A percentile compares a stretch with the other conserved stretches of the same genome.
Evolutionary conservation across 495 filamentous ascomycete species (phyloP).

Genomic region (Delitschia confertaspora): DNA sequence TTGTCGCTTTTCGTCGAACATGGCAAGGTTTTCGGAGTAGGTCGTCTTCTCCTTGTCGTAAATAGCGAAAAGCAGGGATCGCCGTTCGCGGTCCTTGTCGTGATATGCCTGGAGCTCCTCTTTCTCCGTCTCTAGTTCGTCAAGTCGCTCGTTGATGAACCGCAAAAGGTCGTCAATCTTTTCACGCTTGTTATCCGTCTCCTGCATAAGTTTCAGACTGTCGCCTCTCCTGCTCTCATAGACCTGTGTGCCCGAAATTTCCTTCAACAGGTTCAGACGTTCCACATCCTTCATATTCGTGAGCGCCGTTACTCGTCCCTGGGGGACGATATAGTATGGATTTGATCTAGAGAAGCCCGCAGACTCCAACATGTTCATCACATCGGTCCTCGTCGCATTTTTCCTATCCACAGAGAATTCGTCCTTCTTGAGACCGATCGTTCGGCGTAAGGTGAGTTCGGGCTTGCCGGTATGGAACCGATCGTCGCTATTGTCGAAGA

Average conservation of each 20-base stretch:
- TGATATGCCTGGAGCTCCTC: slow-evolving; percentile 87
- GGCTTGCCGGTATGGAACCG: slow-evolving; percentile 90
- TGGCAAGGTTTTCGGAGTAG: slow-evolving; percentile 65
- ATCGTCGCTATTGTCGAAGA: slow-evolving; percentile 96
- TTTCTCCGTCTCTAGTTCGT: slow-evolving; percentile 92
- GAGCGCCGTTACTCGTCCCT: slow-evolving; percentile 88
- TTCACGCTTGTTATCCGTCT: slow-evolving; percentile 84
- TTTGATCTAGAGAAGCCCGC: slow-evolving; percentile 96
- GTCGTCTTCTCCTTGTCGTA: slow-evolving; percentile 80
- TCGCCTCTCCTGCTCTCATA: slow-evolving; percentile 88
- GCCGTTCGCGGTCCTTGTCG: slow-evolving; percentile 85
- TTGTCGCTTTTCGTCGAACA: slow-evolving; percentile 71
- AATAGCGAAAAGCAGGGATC: slow-evolving; percentile 90
- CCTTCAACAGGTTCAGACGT: slow-evolving; percentile 80
- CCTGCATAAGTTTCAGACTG: slow-evolving; percentile 91
- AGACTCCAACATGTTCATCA: slow-evolving; percentile 90
- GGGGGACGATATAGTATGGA: slow-evolving; percentile 97
- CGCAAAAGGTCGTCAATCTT: slow-evolving; percentile 91
- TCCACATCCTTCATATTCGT: slow-evolving; percentile 98
- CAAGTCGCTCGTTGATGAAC: slow-evolving; percentile 81
- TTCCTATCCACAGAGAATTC: slow-evolving; percentile 96
- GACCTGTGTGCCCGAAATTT: slow-evolving; percentile 93
- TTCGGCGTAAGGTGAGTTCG: slow-evolving; percentile 81
- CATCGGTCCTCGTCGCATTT: slow-evolving; percentile 88
- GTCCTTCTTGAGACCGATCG: slow-evolving; percentile 96